Evolutionary conservation across 495 filamentous ascomycete species (phyloP), one percentile per base, ranked within the genome.

Genomic region (Xylaria acuta): DNA sequence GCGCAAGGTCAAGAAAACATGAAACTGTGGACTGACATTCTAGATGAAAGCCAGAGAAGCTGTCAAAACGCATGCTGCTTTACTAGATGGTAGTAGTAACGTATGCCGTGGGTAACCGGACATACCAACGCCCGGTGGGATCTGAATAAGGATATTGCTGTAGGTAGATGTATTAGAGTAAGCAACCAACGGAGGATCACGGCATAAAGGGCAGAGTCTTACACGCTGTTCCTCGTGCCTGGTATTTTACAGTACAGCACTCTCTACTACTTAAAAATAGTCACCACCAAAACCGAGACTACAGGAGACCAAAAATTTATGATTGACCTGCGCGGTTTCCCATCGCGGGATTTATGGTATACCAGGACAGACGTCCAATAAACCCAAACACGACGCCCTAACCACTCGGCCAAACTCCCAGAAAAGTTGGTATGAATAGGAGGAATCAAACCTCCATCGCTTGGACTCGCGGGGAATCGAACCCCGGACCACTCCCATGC

Each of bases 401-500:
- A 72, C 70, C 70, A 72, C 70, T 72, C 70, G 69, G 70, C 63
- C 70, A 72, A 64, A 72, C 70, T 60, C 63, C 70, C 70, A 40
- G 11, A 47, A 65, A 72, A 2, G 11, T 60, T 70, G 69, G 69
- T 71, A 71, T 64, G 45, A 71, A 71, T 41, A 64, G 45, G 45
- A 72, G 70, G 70, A 51, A 66, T 72, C 6, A 41, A 72, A 72
- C 70, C 70, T 67, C 63, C 63, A 32, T 18, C 4, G 20, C n/a
- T n/a, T 77, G 75, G 75, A 77, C 75, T 75, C 80, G 83, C 83
- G 78, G 84, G 84, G 81, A 86, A 85, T 86, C 82, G 84, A 86
- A 86, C 82, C 84, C 84, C 79, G 82, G 84, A 85, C 83, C 82
- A 82, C 83, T 80, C 81, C 82, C 80, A 85, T 84, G 82, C 82